A percentile compares a stretch with the other conserved stretches of the same genome.
phyloP scores from a whole-genome alignment of 2,329 filamentous ascomycete genomes.

The Aspergillus sp. region DNA sequence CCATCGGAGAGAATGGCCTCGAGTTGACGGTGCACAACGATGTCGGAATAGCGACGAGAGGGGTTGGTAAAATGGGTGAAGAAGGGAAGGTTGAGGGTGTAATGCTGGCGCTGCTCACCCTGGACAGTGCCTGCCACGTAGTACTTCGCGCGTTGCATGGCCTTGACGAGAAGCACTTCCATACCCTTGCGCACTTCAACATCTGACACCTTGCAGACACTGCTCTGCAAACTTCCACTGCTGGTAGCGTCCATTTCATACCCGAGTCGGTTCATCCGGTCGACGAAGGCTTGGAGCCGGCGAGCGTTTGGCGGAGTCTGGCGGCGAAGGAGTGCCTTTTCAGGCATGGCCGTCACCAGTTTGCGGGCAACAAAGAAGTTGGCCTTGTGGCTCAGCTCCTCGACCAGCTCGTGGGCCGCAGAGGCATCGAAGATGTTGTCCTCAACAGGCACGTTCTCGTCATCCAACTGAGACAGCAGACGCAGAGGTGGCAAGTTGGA shows the following conservation, averaged over 20 bases:
- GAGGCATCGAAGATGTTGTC: conserved; percentile 93
- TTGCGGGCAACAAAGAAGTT: conserved; percentile 86
- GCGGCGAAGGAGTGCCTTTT: conserved; percentile 86
- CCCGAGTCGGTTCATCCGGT: conserved; percentile 86
- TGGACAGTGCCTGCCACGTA: conserved; percentile 73
- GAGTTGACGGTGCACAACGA: conserved; percentile 90
- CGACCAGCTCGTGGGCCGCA: conserved; percentile 81
- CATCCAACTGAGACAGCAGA: conserved; percentile 86
- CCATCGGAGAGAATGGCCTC: conserved; percentile 78
- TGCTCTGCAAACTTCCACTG: conserved; percentile 88
- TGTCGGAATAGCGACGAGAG: conserved; percentile 87
- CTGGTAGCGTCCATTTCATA: conserved; percentile 84
- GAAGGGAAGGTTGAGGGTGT: conserved; percentile 81
- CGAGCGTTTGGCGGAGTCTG: conserved; percentile 80
- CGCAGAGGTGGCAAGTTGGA: conserved; percentile 78
- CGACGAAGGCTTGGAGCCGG: conserved; percentile 81
- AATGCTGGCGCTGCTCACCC: conserved; percentile 76
- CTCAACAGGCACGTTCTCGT: conserved; percentile 96
- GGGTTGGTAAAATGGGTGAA: conserved; percentile 98
- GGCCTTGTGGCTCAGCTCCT: conserved; percentile 90
- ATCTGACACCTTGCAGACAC: conserved; percentile 88
- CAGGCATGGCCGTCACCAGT: conserved; percentile 68
- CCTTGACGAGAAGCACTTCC: conserved; percentile 91
- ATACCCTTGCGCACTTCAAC: conserved; percentile 88
- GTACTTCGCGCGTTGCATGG: conserved; percentile 95